Conservation (phyloP, 2,329 filamentous ascomycete species). For the Ascochyta viciae-villosae region DNA sequence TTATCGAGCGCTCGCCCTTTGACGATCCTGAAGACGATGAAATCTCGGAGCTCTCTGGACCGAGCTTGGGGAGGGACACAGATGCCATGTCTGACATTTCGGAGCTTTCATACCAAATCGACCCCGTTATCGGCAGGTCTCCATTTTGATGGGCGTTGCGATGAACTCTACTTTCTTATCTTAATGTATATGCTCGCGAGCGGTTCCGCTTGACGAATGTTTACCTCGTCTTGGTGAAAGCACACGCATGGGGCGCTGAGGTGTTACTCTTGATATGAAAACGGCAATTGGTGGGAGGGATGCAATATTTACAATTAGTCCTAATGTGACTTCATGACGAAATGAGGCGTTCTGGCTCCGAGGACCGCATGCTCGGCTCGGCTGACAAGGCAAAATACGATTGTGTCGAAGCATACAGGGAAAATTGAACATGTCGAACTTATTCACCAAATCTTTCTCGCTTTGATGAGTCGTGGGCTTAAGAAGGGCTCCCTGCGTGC, state of each 20-base stretch:
- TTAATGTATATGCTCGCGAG: conserved; percentile 8
- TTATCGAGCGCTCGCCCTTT: conserved; percentile 43
- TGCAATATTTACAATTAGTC: conserved; percentile 11
- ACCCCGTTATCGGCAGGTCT: conserved; percentile 30
- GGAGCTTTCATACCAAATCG: conserved; percentile 43
- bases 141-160: conserved; percentile 11
- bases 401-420: conserved; percentile 1
- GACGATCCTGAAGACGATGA: conserved; percentile 42
- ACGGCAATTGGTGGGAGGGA: conserved; percentile 4
- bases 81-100: conserved; percentile 41
- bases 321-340: conserved; percentile 26
- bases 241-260: conserved; percentile 3
- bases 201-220: background rate
- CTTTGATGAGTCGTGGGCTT: conserved; percentile 9
- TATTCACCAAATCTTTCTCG: background rate
- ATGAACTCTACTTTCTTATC: background rate
- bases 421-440: background rate
- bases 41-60: conserved; percentile 38
- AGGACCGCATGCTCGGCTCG: conserved; percentile 21
- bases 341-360: conserved; percentile 17
- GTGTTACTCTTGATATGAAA: conserved; percentile 1
- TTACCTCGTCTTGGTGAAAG: background rate
- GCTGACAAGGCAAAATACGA: conserved; percentile 11
- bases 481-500: conserved; percentile 8
- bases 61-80: conserved; percentile 20